These are phyloP conservation scores for Stephanodiscus minutulus DNA, from an alignment of 108 stramenopile species.

Conservation along the genomic window DNA sequence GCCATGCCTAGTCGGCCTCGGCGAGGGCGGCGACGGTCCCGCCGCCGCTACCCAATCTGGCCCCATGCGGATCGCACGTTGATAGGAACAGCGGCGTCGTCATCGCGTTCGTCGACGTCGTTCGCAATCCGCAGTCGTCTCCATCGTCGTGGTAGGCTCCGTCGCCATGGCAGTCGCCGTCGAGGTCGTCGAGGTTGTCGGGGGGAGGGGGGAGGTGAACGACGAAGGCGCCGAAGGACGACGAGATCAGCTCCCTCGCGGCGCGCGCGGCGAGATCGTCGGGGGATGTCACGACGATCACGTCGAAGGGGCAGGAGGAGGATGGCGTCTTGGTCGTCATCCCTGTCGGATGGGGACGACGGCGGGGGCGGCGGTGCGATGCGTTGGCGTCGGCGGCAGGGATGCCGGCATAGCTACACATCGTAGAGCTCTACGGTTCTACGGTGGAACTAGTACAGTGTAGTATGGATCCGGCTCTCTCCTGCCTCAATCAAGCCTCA, in stretches of 20 bases:
- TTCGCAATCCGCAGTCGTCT: too few relatives aligned
- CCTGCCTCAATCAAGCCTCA: too few relatives aligned
- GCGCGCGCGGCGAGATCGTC: constrained; percentile 50
- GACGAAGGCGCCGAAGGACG: constrained; percentile 22
- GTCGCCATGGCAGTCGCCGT: neutral
- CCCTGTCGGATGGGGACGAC: too few relatives aligned
- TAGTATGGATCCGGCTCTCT: too few relatives aligned
- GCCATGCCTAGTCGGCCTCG: constrained; percentile 24
- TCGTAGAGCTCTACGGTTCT: too few relatives aligned
- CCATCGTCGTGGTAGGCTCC: too few relatives aligned
- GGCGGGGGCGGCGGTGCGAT: too few relatives aligned
- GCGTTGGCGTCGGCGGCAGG: too few relatives aligned
- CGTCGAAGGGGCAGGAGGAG: constrained; percentile 50
- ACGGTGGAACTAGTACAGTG: too few relatives aligned
- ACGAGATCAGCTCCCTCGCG: constrained; percentile 27
- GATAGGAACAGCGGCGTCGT: constrained; percentile 42
- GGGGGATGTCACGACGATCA: constrained; percentile 62
- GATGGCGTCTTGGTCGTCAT: neutral
- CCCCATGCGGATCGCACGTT: constrained; percentile 70
- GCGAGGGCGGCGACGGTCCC: constrained; percentile 78
- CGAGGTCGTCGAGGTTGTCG: neutral
- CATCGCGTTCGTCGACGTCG: neutral
- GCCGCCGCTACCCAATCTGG: constrained; percentile 75
- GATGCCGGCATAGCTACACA: too few relatives aligned
- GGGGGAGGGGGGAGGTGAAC: neutral